These are phyloP conservation scores for Spergularia azorica DNA, from an alignment of 179 eudicot species.

Conservation along the genomic window DNA sequence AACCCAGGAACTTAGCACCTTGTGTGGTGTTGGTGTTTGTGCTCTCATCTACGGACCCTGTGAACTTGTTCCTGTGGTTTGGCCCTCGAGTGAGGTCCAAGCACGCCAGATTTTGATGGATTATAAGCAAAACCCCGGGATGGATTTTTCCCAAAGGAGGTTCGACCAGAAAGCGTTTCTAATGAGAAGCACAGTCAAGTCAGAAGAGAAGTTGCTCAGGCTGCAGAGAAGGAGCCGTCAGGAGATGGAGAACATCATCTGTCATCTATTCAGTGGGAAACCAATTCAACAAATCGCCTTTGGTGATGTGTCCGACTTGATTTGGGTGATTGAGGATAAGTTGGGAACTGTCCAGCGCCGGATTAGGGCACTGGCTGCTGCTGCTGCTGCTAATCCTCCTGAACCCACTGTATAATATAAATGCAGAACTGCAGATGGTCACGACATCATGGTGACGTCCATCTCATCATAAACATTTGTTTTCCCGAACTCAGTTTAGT, in stretches of 20 bases:
- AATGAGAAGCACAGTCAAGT: not conserved
- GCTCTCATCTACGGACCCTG: not conserved
- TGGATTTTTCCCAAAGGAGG: not conserved
- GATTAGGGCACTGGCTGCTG: not conserved
- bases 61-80: not conserved
- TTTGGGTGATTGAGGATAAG: conserved; percentile 15
- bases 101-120: not conserved
- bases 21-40: conserved; percentile 24
- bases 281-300: not conserved
- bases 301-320: not conserved
- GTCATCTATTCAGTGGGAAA: conserved; percentile 3
- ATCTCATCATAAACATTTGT: too few species aligned
- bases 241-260: conserved; percentile 9
- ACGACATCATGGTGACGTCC: too few species aligned
- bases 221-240: conserved; percentile 11
- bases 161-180: conserved; percentile 11
- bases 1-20: conserved; percentile 11
- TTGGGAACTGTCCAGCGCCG: not conserved
- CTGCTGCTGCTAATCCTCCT: not conserved
- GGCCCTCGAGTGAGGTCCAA: conserved; percentile 6
- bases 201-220: not conserved
- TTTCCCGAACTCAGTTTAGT: too few species aligned
- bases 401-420: not conserved
- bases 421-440: too few species aligned
- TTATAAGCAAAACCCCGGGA: not conserved